These are phyloP conservation scores for Podaxis pistillaris DNA, from an alignment of 768 basidiomycete species.

Conservation along the genomic window DNA sequence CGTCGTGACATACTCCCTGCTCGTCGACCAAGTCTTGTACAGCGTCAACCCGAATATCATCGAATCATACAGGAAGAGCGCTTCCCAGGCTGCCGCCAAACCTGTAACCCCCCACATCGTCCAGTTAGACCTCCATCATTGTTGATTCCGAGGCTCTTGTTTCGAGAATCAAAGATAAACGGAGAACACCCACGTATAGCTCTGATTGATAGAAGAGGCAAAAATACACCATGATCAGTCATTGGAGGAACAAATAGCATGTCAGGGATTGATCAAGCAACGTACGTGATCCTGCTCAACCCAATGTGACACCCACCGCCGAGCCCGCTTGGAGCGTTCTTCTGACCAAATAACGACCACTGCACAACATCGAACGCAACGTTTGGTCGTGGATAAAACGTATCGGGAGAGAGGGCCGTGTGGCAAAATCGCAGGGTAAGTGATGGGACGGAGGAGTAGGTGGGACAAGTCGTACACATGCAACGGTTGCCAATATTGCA, in stretches of 20 bases:
- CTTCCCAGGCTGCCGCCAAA: conserved; percentile 46
- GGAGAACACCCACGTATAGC: conserved; percentile 14
- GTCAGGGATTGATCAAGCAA: background rate
- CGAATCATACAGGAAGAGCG: conserved; percentile 47
- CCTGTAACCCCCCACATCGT: conserved; percentile 19
- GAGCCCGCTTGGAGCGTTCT: conserved; percentile 22
- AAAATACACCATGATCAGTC: background rate
- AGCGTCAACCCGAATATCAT: conserved; percentile 47
- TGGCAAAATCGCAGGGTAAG: no score
- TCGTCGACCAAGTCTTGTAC: conserved; percentile 39
- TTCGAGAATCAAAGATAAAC: background rate
- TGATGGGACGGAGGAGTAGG: background rate
- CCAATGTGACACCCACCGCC: conserved; percentile 35
- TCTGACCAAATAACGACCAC: conserved; percentile 46
- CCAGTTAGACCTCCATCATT: background rate
- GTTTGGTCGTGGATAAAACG: background rate
- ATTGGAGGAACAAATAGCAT: background rate
- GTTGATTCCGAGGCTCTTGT: background rate
- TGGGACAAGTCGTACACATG: conserved; percentile 31
- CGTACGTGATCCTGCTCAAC: conserved; percentile 29
- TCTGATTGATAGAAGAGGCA: background rate
- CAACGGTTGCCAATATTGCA: conserved; percentile 26
- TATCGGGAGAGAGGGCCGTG: no score
- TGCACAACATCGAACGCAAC: conserved; percentile 16
- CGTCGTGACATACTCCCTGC: conserved; percentile 24